Percentiles rank a stretch among this genome's conserved stretches.
Conservation (phyloP, 1,284 basidiomycete genomes). For the Malassezia psittaci region DNA sequence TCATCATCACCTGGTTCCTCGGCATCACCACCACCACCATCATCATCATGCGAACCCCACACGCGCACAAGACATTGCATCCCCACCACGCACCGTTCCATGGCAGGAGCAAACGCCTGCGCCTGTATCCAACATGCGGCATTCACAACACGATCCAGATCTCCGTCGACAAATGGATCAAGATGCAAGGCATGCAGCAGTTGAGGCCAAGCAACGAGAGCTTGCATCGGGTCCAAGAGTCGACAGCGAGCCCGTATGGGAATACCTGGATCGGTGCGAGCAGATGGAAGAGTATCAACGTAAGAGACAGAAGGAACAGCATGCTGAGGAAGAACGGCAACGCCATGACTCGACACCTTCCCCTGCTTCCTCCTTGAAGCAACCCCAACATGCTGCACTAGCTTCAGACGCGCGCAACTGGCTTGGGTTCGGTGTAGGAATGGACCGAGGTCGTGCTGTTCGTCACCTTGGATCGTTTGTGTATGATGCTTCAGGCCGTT, state of each 20-base stretch:
- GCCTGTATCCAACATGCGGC: background rate
- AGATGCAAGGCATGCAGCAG: background rate
- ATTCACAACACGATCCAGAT: background rate
- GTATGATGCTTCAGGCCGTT: slow-evolving; percentile 31
- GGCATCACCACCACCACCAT: slow-evolving; percentile 15
- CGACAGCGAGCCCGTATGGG: slow-evolving; percentile 43
- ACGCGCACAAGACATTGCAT: slow-evolving; percentile 10
- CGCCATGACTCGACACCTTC: background rate
- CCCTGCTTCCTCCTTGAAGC: background rate
- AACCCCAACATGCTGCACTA: background rate
- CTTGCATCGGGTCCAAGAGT: slow-evolving; percentile 35
- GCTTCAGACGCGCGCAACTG: background rate
- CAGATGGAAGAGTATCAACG: slow-evolving; percentile 25
- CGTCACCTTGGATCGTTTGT: slow-evolving; percentile 39
- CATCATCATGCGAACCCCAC: slow-evolving; percentile 5
- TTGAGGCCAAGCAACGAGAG: slow-evolving; percentile 19
- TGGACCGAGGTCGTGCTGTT: slow-evolving; percentile 36
- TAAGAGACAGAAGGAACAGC: slow-evolving; percentile 16
- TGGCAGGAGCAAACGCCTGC: background rate
- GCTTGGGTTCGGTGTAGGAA: slow-evolving; percentile 21
- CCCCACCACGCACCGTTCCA: slow-evolving; percentile 10
- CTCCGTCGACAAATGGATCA: background rate
- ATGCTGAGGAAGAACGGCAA: slow-evolving; percentile 12
- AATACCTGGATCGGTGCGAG: slow-evolving; percentile 40
- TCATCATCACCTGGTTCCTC: slow-evolving; percentile 6